Evolutionary conservation across 768 basidiomycete genomes (phyloP).

Genomic region (Hypsizygus marmoreus): DNA sequence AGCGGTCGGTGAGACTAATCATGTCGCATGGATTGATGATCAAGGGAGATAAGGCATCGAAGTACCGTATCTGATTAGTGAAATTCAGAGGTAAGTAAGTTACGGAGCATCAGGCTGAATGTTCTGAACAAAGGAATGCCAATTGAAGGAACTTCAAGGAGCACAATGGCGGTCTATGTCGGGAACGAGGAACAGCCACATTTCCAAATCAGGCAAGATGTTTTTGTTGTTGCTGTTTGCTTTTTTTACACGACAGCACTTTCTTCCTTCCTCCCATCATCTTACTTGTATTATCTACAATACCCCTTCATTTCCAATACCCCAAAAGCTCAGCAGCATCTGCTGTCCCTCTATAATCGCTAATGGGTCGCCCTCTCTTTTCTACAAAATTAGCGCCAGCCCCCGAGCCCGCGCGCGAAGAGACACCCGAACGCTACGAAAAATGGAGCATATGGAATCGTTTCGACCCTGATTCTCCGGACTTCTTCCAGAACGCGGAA

Average conservation of each 20-base stretch:
- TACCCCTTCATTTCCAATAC: constrained; percentile 23
- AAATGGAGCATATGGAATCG: constrained; percentile 67
- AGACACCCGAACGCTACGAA: constrained; percentile 52
- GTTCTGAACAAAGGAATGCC: no score
- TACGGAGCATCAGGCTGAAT: no score
- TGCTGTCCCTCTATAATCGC: constrained; percentile 11
- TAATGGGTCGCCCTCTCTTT: constrained; percentile 66
- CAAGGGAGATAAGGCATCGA: no score
- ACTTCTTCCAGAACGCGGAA: constrained; percentile 64
- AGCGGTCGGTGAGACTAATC: no score
- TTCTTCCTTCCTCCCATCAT: constrained; percentile 11
- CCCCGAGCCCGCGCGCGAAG: constrained; percentile 45
- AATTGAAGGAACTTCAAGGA: no score
- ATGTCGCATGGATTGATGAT: no score
- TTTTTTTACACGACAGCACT: constrained; percentile 3
- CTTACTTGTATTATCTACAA: constrained; percentile 19
- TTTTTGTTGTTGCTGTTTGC: constrained; percentile 18
- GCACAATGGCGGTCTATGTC: no score
- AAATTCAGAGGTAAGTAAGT: no score
- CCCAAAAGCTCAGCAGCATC: constrained; percentile 22
- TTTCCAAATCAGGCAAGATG: constrained; percentile 15
- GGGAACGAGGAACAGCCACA: not conserved
- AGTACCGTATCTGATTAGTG: no score
- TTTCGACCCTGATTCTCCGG: constrained; percentile 83
- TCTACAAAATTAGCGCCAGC: constrained; percentile 42